phyloP scores from a whole-genome alignment of 2,329 filamentous ascomycete species.

The Pseudogymnoascus sp. region DNA sequence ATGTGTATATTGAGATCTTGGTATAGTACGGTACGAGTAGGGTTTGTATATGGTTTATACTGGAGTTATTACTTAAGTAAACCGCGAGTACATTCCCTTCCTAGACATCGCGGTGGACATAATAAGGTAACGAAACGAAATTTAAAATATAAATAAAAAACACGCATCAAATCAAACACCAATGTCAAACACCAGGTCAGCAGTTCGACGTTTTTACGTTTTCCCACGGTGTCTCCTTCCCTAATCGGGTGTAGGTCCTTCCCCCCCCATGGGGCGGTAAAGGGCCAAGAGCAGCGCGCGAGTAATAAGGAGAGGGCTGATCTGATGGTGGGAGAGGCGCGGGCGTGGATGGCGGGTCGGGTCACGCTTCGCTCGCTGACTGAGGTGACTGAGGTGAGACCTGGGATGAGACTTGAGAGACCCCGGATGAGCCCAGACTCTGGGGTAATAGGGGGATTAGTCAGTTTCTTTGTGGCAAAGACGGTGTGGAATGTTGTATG shows the following conservation, averaged over 20 bases:
- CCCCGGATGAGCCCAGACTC: not conserved
- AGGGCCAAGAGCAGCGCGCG: not conserved
- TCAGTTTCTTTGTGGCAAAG: not conserved
- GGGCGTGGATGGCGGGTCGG: no score
- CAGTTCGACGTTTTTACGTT: not conserved
- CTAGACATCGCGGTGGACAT: not conserved
- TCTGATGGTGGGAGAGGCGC: no score
- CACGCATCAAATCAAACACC: not conserved
- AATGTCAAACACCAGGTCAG: slow-evolving; percentile 4
- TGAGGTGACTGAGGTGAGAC: not conserved
- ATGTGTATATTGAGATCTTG: not conserved
- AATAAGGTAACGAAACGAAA: not conserved
- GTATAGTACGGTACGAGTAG: not conserved
- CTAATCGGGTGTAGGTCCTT: not conserved
- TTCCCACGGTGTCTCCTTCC: not conserved
- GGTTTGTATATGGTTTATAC: not conserved
- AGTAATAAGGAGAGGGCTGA: not conserved
- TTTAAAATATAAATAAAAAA: not conserved
- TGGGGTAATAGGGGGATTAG: not conserved
- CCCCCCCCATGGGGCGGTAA: not conserved
- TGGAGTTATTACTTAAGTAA: not conserved
- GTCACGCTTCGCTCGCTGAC: no score
- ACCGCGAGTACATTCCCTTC: not conserved
- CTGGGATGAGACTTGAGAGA: not conserved
- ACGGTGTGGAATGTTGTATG: not conserved